Evolutionary conservation across 176 grass and related monocot species (phyloP).

Genomic region (Aegilops umbellulata): DNA sequence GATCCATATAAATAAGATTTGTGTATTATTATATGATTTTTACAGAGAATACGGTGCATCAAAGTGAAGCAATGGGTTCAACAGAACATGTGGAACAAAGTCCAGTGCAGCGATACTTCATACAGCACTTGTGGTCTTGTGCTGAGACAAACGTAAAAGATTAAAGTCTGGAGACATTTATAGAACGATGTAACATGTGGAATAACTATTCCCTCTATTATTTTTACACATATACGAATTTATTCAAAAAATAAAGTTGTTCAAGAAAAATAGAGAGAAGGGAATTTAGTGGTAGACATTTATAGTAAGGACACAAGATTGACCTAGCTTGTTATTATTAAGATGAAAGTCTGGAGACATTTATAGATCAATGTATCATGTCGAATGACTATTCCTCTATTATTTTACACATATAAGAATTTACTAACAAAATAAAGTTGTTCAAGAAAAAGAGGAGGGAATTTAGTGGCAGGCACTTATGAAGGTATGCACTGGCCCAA

Average conservation of each 20-base stretch:
- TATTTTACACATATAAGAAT: background rate
- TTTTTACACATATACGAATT: background rate
- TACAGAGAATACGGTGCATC: background rate
- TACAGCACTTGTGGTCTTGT: background rate
- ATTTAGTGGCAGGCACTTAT: background rate
- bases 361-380: background rate
- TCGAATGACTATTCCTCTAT: background rate
- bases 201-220: slow-evolving; percentile 7
- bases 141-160: background rate
- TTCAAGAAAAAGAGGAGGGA: background rate
- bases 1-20: background rate
- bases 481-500: background rate
- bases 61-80: slow-evolving; percentile 15
- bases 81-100: background rate
- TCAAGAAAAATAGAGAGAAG: slow-evolving; percentile 4
- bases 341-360: background rate
- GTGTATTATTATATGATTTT: slow-evolving; percentile 7
- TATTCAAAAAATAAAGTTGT: slow-evolving; percentile 4
- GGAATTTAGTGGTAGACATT: background rate
- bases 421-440: slow-evolving; percentile 5
- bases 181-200: background rate
- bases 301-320: slow-evolving; percentile 14
- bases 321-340: background rate
- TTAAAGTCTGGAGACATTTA: background rate
- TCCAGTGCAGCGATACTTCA: background rate